phyloP scores from a whole-genome alignment of 768 basidiomycete genomes.

The Mycena rosella region DNA sequence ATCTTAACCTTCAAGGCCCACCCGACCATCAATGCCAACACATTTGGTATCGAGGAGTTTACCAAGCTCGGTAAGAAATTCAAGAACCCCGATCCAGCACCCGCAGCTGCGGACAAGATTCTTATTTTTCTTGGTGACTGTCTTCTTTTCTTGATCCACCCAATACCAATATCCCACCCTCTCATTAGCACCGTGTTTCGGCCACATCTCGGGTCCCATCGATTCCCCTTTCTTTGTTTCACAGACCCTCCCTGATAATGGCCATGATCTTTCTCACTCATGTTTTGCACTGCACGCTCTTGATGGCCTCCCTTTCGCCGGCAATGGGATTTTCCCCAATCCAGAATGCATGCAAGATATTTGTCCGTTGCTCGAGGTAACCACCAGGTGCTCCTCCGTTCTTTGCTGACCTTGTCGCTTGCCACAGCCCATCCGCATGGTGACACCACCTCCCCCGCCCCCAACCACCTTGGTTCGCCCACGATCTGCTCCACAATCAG shows the following conservation, averaged over 20 bases:
- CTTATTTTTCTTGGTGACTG: neutral
- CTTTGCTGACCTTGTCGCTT: neutral
- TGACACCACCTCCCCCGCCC: neutral
- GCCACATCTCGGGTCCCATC: neutral
- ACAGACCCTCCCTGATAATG: neutral
- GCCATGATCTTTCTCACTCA: no score
- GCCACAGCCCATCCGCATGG: constrained; percentile 1
- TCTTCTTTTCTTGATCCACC: neutral
- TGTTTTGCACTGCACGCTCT: neutral
- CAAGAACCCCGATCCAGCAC: neutral
- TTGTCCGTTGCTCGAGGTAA: neutral
- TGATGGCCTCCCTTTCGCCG: neutral
- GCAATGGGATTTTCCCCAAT: neutral
- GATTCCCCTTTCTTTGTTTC: neutral
- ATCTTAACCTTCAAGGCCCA: constrained; percentile 3
- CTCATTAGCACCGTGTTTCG: neutral
- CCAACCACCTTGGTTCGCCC: neutral
- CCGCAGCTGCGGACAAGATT: neutral
- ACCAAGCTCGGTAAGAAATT: neutral
- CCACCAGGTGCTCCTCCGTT: no score
- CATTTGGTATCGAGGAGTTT: constrained; percentile 11
- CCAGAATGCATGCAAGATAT: neutral
- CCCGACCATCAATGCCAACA: constrained; percentile 17
- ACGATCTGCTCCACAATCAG: neutral
- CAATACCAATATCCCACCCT: no score